phyloP scores from a whole-genome alignment of 2,329 filamentous ascomycete species.

The Beauveria rudraprayagi region DNA sequence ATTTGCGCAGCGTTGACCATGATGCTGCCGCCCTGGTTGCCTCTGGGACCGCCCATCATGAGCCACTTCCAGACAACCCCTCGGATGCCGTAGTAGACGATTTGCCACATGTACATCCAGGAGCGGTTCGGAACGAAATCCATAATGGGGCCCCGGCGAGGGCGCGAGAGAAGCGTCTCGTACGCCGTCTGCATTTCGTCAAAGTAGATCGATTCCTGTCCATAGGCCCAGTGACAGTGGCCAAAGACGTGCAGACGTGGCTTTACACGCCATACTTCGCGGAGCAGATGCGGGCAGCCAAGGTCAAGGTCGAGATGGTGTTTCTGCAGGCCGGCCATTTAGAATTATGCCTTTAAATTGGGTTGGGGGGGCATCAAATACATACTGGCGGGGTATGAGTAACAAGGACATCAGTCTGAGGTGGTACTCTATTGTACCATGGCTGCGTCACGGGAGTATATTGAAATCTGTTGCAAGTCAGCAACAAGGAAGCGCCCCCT shows the following conservation, averaged over 20 bases:
- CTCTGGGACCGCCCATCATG: constrained; percentile 48
- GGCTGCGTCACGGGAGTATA: constrained; percentile 58
- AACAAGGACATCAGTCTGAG: constrained; percentile 67
- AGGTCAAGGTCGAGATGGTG: constrained; percentile 62
- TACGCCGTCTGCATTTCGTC: constrained; percentile 65
- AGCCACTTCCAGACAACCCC: constrained; percentile 48
- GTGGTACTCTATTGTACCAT: constrained; percentile 64
- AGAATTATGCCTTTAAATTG: too few relatives aligned
- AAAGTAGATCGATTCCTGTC: constrained; percentile 62
- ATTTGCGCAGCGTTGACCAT: constrained; percentile 53
- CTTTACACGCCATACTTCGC: constrained; percentile 65
- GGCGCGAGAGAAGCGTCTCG: constrained; percentile 51
- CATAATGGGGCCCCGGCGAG: constrained; percentile 33
- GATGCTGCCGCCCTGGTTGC: constrained; percentile 40
- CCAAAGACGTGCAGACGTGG: constrained; percentile 77
- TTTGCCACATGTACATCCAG: constrained; percentile 38
- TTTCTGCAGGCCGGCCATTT: constrained; percentile 30
- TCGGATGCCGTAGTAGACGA: constrained; percentile 38
- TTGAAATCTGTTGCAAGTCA: constrained; percentile 51
- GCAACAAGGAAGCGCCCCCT: neutral
- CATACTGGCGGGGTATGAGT: constrained; percentile 70
- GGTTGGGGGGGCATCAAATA: neutral
- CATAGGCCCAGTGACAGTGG: constrained; percentile 72
- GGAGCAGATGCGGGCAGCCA: constrained; percentile 62
- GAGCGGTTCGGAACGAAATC: constrained; percentile 37